Evolutionary conservation across 106 monocot species (phyloP).

Genomic region (Apostasia shenzhenica): DNA sequence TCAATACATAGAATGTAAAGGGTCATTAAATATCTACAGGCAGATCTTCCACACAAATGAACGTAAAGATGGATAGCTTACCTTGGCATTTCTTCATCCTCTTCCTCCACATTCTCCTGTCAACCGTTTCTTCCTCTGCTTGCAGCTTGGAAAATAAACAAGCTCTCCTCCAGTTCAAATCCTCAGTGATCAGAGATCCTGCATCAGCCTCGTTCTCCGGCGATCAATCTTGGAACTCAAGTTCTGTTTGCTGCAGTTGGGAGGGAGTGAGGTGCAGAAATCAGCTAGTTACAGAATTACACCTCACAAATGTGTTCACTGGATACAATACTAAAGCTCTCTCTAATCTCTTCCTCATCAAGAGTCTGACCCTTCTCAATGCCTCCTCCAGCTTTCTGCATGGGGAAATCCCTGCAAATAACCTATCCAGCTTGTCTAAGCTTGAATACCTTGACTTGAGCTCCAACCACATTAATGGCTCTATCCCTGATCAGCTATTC

Average conservation of each 20-base stretch:
- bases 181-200: not conserved
- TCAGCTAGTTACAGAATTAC: slow-evolving; percentile 11
- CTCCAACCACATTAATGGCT: slow-evolving; percentile 13
- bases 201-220: not conserved
- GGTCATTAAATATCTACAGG: too few relatives aligned
- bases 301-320: slow-evolving; percentile 1
- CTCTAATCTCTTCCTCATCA: not conserved
- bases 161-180: slow-evolving; percentile 26
- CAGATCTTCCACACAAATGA: too few relatives aligned
- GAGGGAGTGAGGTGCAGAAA: slow-evolving; percentile 10
- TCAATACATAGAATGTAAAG: too few relatives aligned
- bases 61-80: too few relatives aligned
- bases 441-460: slow-evolving; percentile 19
- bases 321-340: not conserved
- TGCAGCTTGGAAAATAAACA: slow-evolving; percentile 13
- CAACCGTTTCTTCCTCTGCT: not conserved
- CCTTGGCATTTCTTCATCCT: not conserved
- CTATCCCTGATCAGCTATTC: slow-evolving; percentile 13
- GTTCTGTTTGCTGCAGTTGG: slow-evolving; percentile 19
- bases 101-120: slow-evolving; percentile 4
- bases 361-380: too few relatives aligned
- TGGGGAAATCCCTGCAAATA: slow-evolving; percentile 8
- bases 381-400: too few relatives aligned
- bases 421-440: not conserved
- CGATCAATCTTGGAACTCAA: slow-evolving; percentile 12